These are phyloP conservation scores for Ganoderma meredithae DNA, from an alignment of 1,284 basidiomycete genomes.

Conservation along the genomic window DNA sequence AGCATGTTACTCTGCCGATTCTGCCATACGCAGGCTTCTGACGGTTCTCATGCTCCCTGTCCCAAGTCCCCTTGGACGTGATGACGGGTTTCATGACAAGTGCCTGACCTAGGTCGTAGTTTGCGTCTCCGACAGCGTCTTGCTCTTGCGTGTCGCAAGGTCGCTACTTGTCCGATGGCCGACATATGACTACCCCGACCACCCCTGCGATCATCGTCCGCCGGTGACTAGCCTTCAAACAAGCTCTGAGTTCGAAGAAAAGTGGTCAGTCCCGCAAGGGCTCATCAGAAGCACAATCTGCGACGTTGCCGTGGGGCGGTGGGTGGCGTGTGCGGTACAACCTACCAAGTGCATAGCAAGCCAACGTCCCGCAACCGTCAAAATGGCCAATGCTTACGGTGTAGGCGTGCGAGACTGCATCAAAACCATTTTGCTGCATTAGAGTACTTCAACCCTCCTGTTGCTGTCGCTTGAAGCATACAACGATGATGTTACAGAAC, in stretches of 20 bases:
- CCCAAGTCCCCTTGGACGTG: not conserved
- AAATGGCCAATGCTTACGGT: not conserved
- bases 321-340: not conserved
- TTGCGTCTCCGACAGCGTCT: slow-evolving; percentile 9
- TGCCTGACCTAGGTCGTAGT: slow-evolving; percentile 6
- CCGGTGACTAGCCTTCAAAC: not conserved
- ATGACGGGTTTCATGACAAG: slow-evolving; percentile 6
- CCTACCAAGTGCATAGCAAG: not conserved
- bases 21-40: not conserved
- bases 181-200: not conserved
- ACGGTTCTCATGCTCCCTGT: slow-evolving; percentile 1
- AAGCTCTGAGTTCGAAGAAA: not conserved
- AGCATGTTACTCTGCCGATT: slow-evolving; percentile 6
- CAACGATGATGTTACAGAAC: slow-evolving; percentile 5
- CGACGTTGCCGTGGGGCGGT: not conserved
- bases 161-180: not conserved
- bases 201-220: not conserved
- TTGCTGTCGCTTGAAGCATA: slow-evolving; percentile 11
- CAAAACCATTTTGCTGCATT: slow-evolving; percentile 5
- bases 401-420: slow-evolving; percentile 2
- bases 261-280: not conserved
- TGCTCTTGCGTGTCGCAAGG: slow-evolving; percentile 1
- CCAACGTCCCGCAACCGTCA: not conserved
- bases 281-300: not conserved
- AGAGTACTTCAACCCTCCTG: slow-evolving; percentile 4